Conservation (phyloP, 805 yeast genomes). For the Monosporozyma aerobia region DNA sequence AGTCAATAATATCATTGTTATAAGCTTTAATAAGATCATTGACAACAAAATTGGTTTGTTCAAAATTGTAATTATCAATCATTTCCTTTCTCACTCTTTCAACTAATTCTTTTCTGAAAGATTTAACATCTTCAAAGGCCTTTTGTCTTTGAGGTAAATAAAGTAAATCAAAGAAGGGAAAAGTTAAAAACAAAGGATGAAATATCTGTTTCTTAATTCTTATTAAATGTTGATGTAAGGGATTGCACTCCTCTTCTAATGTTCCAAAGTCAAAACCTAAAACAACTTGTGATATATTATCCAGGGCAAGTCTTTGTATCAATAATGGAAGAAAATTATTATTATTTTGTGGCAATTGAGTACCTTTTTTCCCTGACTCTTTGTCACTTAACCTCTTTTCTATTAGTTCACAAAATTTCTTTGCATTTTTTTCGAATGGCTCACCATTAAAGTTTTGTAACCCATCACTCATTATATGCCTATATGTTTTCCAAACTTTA, state of each 20-base stretch:
- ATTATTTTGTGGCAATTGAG: background rate
- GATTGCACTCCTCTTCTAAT: conserved; percentile 24
- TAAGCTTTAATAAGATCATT: conserved; percentile 35
- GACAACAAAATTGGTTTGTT: conserved; percentile 33
- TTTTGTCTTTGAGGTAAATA: conserved; percentile 40
- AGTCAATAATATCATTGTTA: conserved; percentile 31
- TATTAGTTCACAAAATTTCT: conserved; percentile 26
- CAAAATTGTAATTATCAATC: conserved; percentile 24
- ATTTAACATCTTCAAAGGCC: conserved; percentile 36
- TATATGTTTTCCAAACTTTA: conserved; percentile 39
- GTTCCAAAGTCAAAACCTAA: conserved; percentile 42
- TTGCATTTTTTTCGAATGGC: conserved; percentile 34
- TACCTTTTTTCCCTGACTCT: conserved; percentile 16
- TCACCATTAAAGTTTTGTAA: conserved; percentile 40
- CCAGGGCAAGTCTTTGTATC: conserved; percentile 40
- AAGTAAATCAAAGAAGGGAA: conserved; percentile 44
- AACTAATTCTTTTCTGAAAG: conserved; percentile 33
- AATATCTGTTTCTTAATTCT: conserved; percentile 44
- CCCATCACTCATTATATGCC: conserved; percentile 38
- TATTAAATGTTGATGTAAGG: conserved; percentile 34
- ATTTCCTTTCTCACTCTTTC: conserved; percentile 29
- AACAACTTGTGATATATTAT: conserved; percentile 41
- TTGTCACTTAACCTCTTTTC: conserved; percentile 6
- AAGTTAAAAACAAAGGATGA: conserved; percentile 43
- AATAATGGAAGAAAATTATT: conserved; percentile 19